Evolutionary conservation across 768 basidiomycete species (phyloP).

Genomic region (Myochromella boudieri): DNA sequence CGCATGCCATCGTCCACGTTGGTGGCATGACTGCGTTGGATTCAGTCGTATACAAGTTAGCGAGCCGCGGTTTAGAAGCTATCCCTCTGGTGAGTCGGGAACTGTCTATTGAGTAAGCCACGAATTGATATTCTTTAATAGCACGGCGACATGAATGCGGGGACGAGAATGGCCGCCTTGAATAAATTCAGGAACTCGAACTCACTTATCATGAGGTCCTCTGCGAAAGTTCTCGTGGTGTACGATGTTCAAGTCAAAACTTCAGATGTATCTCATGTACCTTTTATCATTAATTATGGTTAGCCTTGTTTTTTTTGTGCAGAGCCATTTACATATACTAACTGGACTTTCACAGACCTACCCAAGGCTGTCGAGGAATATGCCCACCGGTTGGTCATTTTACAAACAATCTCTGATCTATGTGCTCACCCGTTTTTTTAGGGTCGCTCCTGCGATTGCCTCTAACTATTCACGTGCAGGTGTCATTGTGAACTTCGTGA

Average conservation of each 20-base stretch:
- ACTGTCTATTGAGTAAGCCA: constrained; percentile 6
- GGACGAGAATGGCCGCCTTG: constrained; percentile 76
- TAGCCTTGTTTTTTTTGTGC: too few relatives aligned
- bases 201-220: constrained; percentile 57
- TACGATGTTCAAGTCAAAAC: constrained; percentile 93
- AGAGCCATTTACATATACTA: too few relatives aligned
- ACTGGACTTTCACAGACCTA: constrained; percentile 58
- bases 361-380: constrained; percentile 98
- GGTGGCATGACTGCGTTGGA: constrained; percentile 87
- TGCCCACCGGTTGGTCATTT: constrained; percentile 72
- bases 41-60: constrained; percentile 87
- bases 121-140: constrained; percentile 30
- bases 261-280: constrained; percentile 86
- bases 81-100: constrained; percentile 71
- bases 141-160: constrained; percentile 93
- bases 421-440: constrained; percentile 27
- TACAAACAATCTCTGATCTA: not conserved
- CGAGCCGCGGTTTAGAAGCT: constrained; percentile 82
- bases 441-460: constrained; percentile 87
- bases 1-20: constrained; percentile 84
- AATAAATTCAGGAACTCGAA: constrained; percentile 75
- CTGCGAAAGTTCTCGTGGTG: constrained; percentile 81
- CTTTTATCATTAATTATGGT: constrained; percentile 96
- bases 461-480: constrained; percentile 85
- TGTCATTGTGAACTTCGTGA: constrained; percentile 94